Evolutionary conservation across 2,329 filamentous ascomycete genomes (phyloP).

Genomic region (Botrytis tulipae): DNA sequence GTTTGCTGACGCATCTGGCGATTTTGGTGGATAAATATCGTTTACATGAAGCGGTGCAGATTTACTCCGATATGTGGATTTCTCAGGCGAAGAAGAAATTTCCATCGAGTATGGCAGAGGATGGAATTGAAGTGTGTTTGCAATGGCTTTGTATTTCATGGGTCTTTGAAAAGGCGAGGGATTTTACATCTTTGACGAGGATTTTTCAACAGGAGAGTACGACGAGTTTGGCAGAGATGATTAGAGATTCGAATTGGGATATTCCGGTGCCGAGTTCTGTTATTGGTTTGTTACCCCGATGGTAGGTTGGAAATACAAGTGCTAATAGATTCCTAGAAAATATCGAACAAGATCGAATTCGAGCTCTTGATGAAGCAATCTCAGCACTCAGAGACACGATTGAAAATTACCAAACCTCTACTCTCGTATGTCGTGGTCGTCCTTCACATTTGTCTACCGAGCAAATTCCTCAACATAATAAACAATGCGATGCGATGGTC

Average conservation of each 20-base stretch:
- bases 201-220: slow-evolving; percentile 11
- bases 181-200: slow-evolving; percentile 12
- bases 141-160: slow-evolving; percentile 20
- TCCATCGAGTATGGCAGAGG: background rate
- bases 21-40: slow-evolving; percentile 36
- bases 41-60: slow-evolving; percentile 22
- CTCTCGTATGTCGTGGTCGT: background rate
- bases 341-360: slow-evolving; percentile 6
- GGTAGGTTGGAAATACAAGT: rapidly evolving
- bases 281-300: background rate
- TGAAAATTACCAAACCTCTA: background rate
- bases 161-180: slow-evolving; percentile 8
- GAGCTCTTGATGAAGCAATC: background rate
- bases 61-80: slow-evolving; percentile 22
- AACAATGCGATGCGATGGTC: slow-evolving; percentile 17
- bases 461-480: background rate
- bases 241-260: background rate
- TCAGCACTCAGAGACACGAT: slow-evolving; percentile 11
- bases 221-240: slow-evolving; percentile 1
- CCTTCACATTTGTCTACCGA: background rate
- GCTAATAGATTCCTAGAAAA: background rate
- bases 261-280: slow-evolving; percentile 6
- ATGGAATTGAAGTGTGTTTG: background rate
- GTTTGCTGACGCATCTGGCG: slow-evolving; percentile 35
- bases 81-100: background rate